These are phyloP conservation scores for Gymnopus androsaceus DNA, from an alignment of 1,284 basidiomycete genomes.

Conservation along the genomic window DNA sequence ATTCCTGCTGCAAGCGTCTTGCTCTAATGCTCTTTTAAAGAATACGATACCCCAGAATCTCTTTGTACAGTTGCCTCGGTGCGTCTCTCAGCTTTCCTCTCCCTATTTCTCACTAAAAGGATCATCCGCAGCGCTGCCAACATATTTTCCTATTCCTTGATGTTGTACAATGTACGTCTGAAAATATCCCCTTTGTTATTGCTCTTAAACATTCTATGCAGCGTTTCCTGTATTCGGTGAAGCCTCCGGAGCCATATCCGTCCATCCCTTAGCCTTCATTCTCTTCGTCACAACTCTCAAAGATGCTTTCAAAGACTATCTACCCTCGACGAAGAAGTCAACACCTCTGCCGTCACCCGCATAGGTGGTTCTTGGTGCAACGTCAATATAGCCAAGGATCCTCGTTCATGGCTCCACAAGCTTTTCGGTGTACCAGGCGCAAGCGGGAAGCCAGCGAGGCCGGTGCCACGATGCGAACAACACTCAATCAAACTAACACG, in stretches of 20 bases:
- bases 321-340: conserved; percentile 86
- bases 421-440: conserved; percentile 66
- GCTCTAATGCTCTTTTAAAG: conserved; percentile 38
- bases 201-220: conserved; percentile 32
- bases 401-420: conserved; percentile 75
- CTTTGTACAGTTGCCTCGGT: conserved; percentile 88
- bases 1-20: conserved; percentile 13
- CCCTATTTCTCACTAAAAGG: neutral
- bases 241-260: conserved; percentile 80
- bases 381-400: conserved; percentile 83
- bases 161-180: conserved; percentile 71
- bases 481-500: conserved; percentile 49
- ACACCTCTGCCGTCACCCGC: conserved; percentile 85
- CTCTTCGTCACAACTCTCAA: conserved; percentile 90
- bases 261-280: conserved; percentile 88
- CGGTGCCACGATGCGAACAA: conserved; percentile 55
- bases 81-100: conserved; percentile 17
- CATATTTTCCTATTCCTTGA: conserved; percentile 89
- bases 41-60: conserved; percentile 97
- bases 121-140: conserved; percentile 75
- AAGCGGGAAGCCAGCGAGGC: conserved; percentile 76
- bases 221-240: conserved; percentile 93
- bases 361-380: conserved; percentile 85
- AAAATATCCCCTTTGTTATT: neutral
- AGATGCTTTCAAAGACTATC: conserved; percentile 94